Conservation (phyloP, 768 basidiomycete genomes). For the Pleurotus sapidus region DNA sequence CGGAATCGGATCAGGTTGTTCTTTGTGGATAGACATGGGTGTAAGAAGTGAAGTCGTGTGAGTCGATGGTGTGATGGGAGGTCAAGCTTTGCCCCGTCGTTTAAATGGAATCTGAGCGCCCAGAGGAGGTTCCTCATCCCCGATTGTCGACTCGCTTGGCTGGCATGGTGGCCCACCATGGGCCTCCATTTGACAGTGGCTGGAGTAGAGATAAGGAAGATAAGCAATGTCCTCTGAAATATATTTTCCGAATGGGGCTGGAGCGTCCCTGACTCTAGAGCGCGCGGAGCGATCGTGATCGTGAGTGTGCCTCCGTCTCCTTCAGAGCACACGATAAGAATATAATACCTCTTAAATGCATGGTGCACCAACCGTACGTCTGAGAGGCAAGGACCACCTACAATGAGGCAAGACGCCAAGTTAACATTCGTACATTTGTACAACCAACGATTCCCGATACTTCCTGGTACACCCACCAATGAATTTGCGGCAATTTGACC, state of each 20-base stretch:
- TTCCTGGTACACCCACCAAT: too few relatives aligned
- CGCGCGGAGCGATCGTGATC: constrained; percentile 4
- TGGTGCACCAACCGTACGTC: background rate
- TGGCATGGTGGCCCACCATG: background rate
- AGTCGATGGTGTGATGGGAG: background rate
- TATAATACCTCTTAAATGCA: background rate
- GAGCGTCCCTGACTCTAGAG: background rate
- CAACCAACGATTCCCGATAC: too few relatives aligned
- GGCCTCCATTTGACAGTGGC: background rate
- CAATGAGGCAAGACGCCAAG: background rate
- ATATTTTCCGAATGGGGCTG: background rate
- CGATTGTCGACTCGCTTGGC: background rate
- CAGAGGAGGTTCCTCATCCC: constrained; percentile 1
- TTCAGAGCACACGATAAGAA: constrained; percentile 2
- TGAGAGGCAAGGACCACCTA: background rate
- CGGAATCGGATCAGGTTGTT: constrained; percentile 1
- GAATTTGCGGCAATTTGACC: too few relatives aligned
- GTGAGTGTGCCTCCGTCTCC: background rate
- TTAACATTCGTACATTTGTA: too few relatives aligned
- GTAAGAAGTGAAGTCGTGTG: background rate
- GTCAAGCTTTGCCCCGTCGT: background rate
- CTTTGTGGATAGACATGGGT: constrained; percentile 1
- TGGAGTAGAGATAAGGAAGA: constrained; percentile 4
- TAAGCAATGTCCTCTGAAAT: constrained; percentile 5
- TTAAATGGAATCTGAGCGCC: background rate